Evolutionary conservation across 1,139 yeast species (phyloP), one percentile per base, ranked within the genome.

Genomic region (Magnusiomyces suaveolens): DNA sequence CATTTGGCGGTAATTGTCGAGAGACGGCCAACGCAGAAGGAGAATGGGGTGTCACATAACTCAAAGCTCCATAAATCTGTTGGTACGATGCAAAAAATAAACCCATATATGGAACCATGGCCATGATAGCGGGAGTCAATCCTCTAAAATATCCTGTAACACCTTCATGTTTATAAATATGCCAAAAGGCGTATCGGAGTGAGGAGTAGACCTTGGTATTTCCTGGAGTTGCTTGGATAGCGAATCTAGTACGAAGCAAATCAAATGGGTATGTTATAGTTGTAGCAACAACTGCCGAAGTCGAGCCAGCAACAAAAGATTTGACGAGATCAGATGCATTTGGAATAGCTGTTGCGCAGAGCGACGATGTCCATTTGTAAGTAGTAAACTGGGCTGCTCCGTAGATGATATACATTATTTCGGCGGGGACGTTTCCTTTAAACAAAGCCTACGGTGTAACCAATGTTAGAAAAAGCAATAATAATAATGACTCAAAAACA

Each of bases 371-470:
- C 0, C 75, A 66, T 1, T 87, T 74, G 66, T 84, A 88, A 1
- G 88, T 72, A 0, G 92, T 75, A 69, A 92, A 92, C 67, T 92
- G 97, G 0, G 81, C 73, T 0, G 87, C 89, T 14, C 97, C 96
- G 63, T 92, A 92, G 24, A 86, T 61, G 20, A 92, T 75, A 65
- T 92, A 92, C 81, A 92, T 78, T 46, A 82, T 69, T 61, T 88
- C 90, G 0, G 97, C 98, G 0, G 98, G 96, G 0, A 87, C 79
- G 66, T 92, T 92, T 0, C 98, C 98, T 68, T 89, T 90, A 97
- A 97, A 92, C 24, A 92, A 74, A 0, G 90, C 83, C 14, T 48
- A 12, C 4, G 23, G 21, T 6, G 36, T 29, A 12, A 29, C 12
- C 36, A 29, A 8, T 29, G 36, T 29, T 29, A 12, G 6, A 29